Evolutionary conservation across 306 rosid species (phyloP), one percentile per base, ranked within the genome.

Genomic region (Dalbergia cochinchinensis): DNA sequence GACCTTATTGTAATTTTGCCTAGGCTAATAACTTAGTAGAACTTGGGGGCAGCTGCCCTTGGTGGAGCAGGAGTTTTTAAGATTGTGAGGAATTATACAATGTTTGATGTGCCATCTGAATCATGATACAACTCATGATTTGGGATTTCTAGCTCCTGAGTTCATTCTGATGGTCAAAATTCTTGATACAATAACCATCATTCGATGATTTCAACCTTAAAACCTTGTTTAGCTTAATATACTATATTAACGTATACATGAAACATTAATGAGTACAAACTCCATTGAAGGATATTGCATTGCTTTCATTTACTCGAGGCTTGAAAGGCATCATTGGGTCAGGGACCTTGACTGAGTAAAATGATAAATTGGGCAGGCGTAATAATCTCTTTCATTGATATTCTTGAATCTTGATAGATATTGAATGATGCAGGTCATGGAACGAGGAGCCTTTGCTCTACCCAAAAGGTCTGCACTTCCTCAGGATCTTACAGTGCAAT

Each of bases 341-440:
- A 42, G 53, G 74, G 63, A 47, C 76, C 61, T 45, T 4, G 14
- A 44, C 78, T 22, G 61, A 39, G 68, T 60, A 51, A 51, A 14
- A 53, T 59, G 57, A 51, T 74, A 57, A 78, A 42, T 59, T 65
- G 69, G 22, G 75, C 82, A 69, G 22, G 75, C 79, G 69, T 69
- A 20, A 31, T 54, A 78, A 12, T 70, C 74, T 69, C 12, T 44
- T 48, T 42, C 65, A 37, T 45, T 66, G 58, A 65, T 78, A 58
- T 71, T 75, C 37, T 70, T 85, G 62, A 76, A 53, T 75, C 44
- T 66, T 84, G 62, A 76, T 59, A 12, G 79, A 59, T 71, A 47
- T 72, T 78, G 77, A 68, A 87, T 65, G 18, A 31, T 80, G 76
- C 88, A 92, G 92, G 88, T 65, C 54, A 65, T 50, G 82, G 81